Evolutionary conservation across 176 grass and related monocot genomes (phyloP), one percentile per base, ranked within the genome.

Genomic region (Triticum turgidum): DNA sequence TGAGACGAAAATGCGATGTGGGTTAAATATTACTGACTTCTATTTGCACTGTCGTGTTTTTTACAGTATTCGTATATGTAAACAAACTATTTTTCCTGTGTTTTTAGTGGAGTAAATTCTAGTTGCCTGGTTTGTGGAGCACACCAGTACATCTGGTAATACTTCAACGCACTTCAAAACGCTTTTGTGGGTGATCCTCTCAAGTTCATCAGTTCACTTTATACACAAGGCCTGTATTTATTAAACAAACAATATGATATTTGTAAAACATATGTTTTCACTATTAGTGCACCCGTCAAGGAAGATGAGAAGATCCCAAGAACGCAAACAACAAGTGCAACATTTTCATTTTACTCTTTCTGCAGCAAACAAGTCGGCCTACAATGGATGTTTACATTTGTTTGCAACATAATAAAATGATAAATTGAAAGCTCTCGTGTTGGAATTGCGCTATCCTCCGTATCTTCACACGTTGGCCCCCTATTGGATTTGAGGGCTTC

Each of bases 401-500:
- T 72, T 41, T 51, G 35, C 41, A 41, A 33, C 69, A 41, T 72
- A 11, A 42, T 47, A 73, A n/a, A 73, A 64, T n/a, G 13, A 51
- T 41, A 73, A 51, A 10, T 0, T 27, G 41, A 0, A 61, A 27
- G 35, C 8, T 27, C 41, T 74, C 45, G 11, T 51, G 47, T 51
- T 51, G 47, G 47, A 51, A 51, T 39, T 41, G 9, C 25, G 44
- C 41, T 22, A 49, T 74, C 35, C 10, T 67, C 29, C 8, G 2
- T 41, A n/a, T 84, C 15, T 79, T 34, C 5, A 25, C 76, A 30
- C 58, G n/a, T 64, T 30, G 21, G n/a, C 51, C 32, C 17, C 61
- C 14, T 30, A 51, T 61, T 62, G 11, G 51, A 82, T 49, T 88
- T 83, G 37, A 27, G 73, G 35, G 74, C 61, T 86, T 76, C 32